Evolutionary conservation across 164 flowering plant species (phyloP), one percentile per base, ranked within the genome.

Genomic region (Piper longum): DNA sequence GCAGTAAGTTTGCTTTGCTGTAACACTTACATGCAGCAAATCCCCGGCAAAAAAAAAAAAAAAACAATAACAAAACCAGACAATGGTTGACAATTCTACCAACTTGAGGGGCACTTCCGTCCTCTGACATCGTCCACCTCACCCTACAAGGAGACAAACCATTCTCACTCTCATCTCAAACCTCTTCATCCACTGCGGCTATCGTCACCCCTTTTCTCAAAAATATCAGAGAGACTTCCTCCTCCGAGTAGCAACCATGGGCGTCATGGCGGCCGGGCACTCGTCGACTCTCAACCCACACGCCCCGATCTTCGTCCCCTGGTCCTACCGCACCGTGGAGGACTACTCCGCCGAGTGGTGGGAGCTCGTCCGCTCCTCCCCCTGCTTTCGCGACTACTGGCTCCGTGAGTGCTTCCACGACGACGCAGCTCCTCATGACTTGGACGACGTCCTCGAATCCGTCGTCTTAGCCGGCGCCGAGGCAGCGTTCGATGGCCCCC

Each of bases 321-420:
- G 74, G 66, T 80, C 89, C 9, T 91, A 85, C 62, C 83, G 80
- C 17, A 62, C 73, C 69, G 96, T 91, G 69, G 97, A 88, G 75
- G 97, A 91, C 51, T 91, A 80, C 74, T 88, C 96, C 56, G 87
- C 79, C 41, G 73, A 88, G 64, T 91, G 97, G 97, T 91, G 96
- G 96, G 82, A 78, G 52, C 87, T 91, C 4, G 80, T 91, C 18
- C 80, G 80, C 8, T 77, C 97, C 8, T 83, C 89, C 5, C 78
- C 93, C 7, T 88, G 84, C 81, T 91, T 88, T 69, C 86, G 96
- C 51, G 96, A 88, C 67, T 88, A 91, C 82, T 91, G 97, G 97
- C 85, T 91, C 41, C 80, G 69, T 11, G 95, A 90, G 51, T 79
- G 93, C 71, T 88, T 78, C 70, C 71, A 71, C 3, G 95, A 87